These are phyloP conservation scores for Cladosporium halotolerans DNA, from an alignment of 2,329 filamentous ascomycete genomes.

Conservation along the genomic window DNA sequence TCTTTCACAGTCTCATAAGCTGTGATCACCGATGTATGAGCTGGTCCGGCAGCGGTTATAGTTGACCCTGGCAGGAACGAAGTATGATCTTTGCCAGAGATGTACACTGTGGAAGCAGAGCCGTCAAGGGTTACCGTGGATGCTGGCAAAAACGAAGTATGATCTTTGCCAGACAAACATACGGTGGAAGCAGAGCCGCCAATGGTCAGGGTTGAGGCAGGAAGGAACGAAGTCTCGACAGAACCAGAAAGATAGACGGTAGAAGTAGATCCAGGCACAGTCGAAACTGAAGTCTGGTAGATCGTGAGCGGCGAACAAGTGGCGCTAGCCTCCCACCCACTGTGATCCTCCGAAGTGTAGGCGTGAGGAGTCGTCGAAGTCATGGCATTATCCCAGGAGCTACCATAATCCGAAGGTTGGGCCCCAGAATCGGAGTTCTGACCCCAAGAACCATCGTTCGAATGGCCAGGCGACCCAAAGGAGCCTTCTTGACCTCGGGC, in stretches of 20 bases:
- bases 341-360: neutral
- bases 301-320: neutral
- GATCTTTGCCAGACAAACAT: neutral
- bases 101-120: neutral
- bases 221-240: neutral
- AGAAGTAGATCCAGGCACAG: neutral
- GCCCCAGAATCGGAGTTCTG: neutral
- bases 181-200: neutral
- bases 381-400: neutral
- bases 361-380: neutral
- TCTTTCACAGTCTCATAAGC: neutral
- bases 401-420: neutral
- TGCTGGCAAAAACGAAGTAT: neutral
- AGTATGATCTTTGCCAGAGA: constrained; percentile 1
- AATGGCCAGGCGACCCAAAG: neutral
- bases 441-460: neutral
- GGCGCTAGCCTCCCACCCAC: neutral
- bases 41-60: neutral
- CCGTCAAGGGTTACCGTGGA: neutral
- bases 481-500: neutral
- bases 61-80: constrained; percentile 1
- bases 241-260: neutral
- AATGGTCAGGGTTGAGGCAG: neutral
- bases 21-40: neutral
- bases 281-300: neutral